Evolutionary conservation across 805 yeast genomes (phyloP).

Genomic region (Saturnispora quitensis): DNA sequence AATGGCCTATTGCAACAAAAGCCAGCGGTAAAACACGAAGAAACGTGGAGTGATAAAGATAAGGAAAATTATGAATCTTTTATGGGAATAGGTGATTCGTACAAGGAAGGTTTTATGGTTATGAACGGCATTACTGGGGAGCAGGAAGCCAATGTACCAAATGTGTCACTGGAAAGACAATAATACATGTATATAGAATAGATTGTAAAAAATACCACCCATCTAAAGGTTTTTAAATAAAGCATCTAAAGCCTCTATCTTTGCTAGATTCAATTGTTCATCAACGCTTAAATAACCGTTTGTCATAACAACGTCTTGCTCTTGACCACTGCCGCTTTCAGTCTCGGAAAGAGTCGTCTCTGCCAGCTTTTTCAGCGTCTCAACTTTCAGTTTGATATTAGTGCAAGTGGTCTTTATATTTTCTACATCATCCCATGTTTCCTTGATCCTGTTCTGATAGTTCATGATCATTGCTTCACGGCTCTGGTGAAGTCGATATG

Average conservation of each 20-base stretch:
- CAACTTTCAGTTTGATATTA: conserved; percentile 32
- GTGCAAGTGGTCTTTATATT: conserved; percentile 33
- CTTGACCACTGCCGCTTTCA: background rate
- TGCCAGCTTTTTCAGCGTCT: conserved; percentile 13
- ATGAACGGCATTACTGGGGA: background rate
- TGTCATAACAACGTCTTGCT: conserved; percentile 1
- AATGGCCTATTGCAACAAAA: conserved; percentile 22
- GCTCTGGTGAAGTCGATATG: conserved; percentile 92
- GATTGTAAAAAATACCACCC: background rate
- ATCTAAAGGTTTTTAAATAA: background rate
- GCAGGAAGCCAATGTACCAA: background rate
- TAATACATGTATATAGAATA: conserved; percentile 1
- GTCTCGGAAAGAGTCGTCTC: background rate
- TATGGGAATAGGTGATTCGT: background rate
- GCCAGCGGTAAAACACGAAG: conserved; percentile 17
- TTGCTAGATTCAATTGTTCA: background rate
- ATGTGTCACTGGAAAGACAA: background rate
- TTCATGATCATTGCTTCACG: conserved; percentile 78
- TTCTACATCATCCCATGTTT: conserved; percentile 32
- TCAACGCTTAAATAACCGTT: background rate
- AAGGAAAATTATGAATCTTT: conserved; percentile 3
- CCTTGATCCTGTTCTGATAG: conserved; percentile 50
- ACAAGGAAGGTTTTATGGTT: background rate
- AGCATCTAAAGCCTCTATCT: background rate
- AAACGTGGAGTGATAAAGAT: conserved; percentile 13